Conservation (phyloP, 2,329 filamentous ascomycete species). For the Colletotrichum spinosum region DNA sequence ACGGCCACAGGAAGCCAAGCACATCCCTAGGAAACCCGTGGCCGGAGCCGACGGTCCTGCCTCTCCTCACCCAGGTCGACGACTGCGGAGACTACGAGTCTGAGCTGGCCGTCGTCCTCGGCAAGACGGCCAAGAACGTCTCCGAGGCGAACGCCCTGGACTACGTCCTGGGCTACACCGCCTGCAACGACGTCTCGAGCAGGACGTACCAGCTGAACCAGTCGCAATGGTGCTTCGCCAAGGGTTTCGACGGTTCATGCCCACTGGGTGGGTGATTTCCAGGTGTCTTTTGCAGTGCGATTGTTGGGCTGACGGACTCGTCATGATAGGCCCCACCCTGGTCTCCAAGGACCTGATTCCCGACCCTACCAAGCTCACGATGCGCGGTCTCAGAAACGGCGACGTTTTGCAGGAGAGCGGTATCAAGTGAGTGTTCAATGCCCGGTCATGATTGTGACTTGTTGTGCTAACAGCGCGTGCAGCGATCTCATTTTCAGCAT, state of each 20-base stretch:
- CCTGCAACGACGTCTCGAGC: slow-evolving; percentile 72
- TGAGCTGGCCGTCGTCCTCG: slow-evolving; percentile 68
- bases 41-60: slow-evolving; percentile 62
- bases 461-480: slow-evolving; percentile 44
- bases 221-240: slow-evolving; percentile 68
- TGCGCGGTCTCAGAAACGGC: slow-evolving; percentile 62
- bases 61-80: slow-evolving; percentile 59
- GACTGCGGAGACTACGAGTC: slow-evolving; percentile 70
- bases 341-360: slow-evolving; percentile 56
- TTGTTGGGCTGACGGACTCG: background rate
- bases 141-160: slow-evolving; percentile 65
- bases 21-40: slow-evolving; percentile 66
- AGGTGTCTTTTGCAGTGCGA: background rate
- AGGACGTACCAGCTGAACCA: slow-evolving; percentile 66
- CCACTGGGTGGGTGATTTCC: slow-evolving; percentile 51
- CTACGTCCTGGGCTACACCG: slow-evolving; percentile 73
- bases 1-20: slow-evolving; percentile 57
- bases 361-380: slow-evolving; percentile 53
- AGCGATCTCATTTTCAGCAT: slow-evolving; percentile 68
- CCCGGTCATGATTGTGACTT: slow-evolving; percentile 41
- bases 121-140: slow-evolving; percentile 63
- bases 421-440: slow-evolving; percentile 41
- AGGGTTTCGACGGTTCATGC: slow-evolving; percentile 67
- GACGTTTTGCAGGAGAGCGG: slow-evolving; percentile 60
- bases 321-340: slow-evolving; percentile 57